Evolutionary conservation across 805 yeast genomes (phyloP).

Genomic region (Saccharomycopsis lassenensis): DNA sequence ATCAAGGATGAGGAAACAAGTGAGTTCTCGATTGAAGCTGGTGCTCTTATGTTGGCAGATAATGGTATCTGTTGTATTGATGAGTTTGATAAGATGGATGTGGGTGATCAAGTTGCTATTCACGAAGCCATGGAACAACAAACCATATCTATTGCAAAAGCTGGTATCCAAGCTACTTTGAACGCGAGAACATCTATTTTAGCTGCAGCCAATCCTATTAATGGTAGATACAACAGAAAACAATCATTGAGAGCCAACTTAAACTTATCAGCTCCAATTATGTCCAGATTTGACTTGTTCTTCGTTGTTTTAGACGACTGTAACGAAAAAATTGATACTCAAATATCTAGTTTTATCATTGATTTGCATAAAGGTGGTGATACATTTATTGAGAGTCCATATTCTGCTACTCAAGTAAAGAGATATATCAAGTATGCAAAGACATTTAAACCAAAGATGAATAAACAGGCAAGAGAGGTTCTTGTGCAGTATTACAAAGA

Average conservation of each 20-base stretch:
- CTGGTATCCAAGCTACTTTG: constrained; percentile 95
- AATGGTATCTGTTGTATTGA: constrained; percentile 98
- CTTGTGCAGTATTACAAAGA: constrained; percentile 75
- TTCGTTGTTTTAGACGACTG: constrained; percentile 93
- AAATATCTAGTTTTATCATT: constrained; percentile 86
- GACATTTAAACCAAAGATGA: constrained; percentile 84
- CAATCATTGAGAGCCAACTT: constrained; percentile 74
- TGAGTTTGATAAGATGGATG: constrained; percentile 97
- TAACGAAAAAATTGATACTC: constrained; percentile 81
- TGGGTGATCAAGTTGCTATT: constrained; percentile 92
- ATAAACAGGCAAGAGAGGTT: constrained; percentile 66
- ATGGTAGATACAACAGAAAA: constrained; percentile 91
- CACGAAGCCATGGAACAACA: constrained; percentile 99
- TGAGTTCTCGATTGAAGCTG: constrained; percentile 95
- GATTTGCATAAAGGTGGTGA: constrained; percentile 86
- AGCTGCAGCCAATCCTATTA: constrained; percentile 98
- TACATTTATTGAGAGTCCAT: constrained; percentile 83
- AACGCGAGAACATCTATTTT: constrained; percentile 93
- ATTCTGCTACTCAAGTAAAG: constrained; percentile 74
- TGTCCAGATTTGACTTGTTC: constrained; percentile 95
- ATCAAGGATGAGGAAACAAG: constrained; percentile 96
- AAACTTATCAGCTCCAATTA: constrained; percentile 95
- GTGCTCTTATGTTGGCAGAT: constrained; percentile 96
- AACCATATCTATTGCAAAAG: constrained; percentile 95
- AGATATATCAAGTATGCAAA: constrained; percentile 87